These are phyloP conservation scores for Ustilago curta DNA, from an alignment of 1,284 basidiomycete genomes.

Conservation along the genomic window DNA sequence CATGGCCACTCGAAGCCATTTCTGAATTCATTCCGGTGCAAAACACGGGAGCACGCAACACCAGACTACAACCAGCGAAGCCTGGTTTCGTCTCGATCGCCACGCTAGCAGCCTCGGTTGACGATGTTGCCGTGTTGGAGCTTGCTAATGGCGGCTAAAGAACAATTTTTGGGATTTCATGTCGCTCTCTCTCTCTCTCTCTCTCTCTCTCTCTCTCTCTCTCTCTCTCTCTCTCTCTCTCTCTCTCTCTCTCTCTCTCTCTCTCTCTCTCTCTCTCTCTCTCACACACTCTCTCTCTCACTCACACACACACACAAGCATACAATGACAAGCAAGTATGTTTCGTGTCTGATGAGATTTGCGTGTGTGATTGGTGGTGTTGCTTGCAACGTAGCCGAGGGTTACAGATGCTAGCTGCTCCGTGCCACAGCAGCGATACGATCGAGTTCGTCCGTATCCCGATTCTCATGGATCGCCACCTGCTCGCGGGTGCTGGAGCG, in stretches of 20 bases:
- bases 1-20: slow-evolving; percentile 31
- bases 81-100: slow-evolving; percentile 21
- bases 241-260: neutral
- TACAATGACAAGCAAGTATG: neutral
- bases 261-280: neutral
- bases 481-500: neutral
- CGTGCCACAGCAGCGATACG: slow-evolving; percentile 1
- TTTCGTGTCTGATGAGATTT: no score
- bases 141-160: slow-evolving; percentile 1
- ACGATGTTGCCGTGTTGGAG: slow-evolving; percentile 8
- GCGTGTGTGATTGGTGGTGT: no score
- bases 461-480: slow-evolving; percentile 14
- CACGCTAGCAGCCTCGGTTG: slow-evolving; percentile 23
- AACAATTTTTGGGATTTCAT: neutral
- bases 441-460: slow-evolving; percentile 21
- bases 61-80: neutral
- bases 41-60: slow-evolving; percentile 2
- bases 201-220: neutral
- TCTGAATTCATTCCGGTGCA: slow-evolving; percentile 24
- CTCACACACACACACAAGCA: neutral
- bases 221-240: neutral
- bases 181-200: slow-evolving; percentile 4
- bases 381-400: no score
- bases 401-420: neutral
- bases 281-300: neutral